Conservation (phyloP, 495 filamentous ascomycete genomes). For the Hypoxylon intermedium region DNA sequence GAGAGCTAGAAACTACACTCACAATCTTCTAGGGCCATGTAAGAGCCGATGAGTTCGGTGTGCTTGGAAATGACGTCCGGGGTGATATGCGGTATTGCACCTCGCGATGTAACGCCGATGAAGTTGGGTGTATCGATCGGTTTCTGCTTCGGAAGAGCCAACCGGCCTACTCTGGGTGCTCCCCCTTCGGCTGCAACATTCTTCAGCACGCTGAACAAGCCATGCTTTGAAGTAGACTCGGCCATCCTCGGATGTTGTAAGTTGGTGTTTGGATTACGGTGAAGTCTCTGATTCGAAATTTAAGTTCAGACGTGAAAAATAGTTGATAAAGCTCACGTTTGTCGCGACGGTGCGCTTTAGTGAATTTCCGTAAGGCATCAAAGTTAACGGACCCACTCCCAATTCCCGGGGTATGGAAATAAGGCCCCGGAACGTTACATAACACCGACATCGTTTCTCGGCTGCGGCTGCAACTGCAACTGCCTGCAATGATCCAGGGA, state of each 20-base stretch:
- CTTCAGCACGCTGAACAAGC: constrained; percentile 52
- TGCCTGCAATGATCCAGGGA: neutral
- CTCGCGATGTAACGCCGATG: constrained; percentile 79
- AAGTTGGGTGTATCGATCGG: constrained; percentile 81
- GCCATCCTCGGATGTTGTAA: constrained; percentile 7
- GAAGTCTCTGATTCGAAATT: neutral
- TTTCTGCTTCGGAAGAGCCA: constrained; percentile 65
- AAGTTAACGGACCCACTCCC: too few species aligned
- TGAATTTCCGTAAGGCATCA: too few species aligned
- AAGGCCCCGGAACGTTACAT: too few species aligned
- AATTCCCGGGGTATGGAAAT: too few species aligned
- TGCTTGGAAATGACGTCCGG: constrained; percentile 79
- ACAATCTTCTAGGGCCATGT: constrained; percentile 94
- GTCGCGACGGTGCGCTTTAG: too few species aligned
- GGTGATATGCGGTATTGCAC: constrained; percentile 82
- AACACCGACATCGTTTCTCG: too few species aligned
- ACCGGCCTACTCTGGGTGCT: constrained; percentile 64
- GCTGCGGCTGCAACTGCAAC: constrained; percentile 1
- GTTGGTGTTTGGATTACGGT: neutral
- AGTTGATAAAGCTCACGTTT: too few species aligned
- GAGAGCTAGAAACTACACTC: constrained; percentile 44
- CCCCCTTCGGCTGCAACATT: constrained; percentile 40
- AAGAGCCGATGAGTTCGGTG: constrained; percentile 70
- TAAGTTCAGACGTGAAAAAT: too few species aligned
- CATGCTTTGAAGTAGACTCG: constrained; percentile 18